Conservation (phyloP, 345 rosid species). For the Mallotus nudiflorus region DNA sequence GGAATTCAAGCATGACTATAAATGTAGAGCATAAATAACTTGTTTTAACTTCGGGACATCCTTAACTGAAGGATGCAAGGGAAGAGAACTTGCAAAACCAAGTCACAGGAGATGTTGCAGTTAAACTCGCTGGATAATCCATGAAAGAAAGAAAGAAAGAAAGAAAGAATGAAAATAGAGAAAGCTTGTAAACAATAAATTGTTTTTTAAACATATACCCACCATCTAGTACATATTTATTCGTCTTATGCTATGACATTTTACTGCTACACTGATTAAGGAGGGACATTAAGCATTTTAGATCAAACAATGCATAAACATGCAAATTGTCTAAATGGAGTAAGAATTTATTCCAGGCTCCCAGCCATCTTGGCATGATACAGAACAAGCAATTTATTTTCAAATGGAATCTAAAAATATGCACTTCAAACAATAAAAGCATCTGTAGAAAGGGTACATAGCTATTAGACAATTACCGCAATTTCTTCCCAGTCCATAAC, state of each 20-base stretch:
- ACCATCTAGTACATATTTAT: no score
- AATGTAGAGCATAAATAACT: not conserved
- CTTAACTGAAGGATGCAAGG: not conserved
- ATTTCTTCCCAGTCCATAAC: constrained; percentile 38
- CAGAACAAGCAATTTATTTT: no score
- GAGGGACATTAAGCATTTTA: not conserved
- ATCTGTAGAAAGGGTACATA: constrained; percentile 10
- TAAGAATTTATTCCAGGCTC: not conserved
- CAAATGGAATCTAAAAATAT: not conserved
- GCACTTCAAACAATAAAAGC: not conserved
- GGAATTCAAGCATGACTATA: not conserved
- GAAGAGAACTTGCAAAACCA: no score
- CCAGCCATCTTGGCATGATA: not conserved
- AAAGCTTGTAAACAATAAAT: no score
- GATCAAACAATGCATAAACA: not conserved
- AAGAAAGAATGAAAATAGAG: not conserved
- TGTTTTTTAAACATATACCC: no score
- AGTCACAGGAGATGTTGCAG: not conserved
- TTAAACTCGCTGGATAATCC: not conserved
- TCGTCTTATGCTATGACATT: not conserved
- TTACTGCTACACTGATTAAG: not conserved
- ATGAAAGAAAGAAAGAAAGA: not conserved
- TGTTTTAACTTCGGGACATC: not conserved
- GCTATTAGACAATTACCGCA: constrained; percentile 38
- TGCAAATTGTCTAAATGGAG: not conserved